Conservation (phyloP, 441 rosid genomes). For the Isatis lusitanica region DNA sequence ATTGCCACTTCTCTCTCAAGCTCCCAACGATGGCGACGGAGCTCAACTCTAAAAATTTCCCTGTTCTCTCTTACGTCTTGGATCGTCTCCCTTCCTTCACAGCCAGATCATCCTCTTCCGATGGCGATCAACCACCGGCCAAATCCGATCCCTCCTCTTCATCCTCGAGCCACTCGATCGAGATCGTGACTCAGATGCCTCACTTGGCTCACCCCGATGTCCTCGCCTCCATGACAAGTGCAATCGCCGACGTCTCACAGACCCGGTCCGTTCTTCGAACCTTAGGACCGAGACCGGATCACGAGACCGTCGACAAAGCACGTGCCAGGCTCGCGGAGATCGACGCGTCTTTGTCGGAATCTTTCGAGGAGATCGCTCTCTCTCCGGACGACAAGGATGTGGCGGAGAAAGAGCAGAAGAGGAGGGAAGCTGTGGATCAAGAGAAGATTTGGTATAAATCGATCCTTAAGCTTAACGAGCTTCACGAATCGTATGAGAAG, state of each 20-base stretch:
- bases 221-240: slow-evolving; percentile 70
- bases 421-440: slow-evolving; percentile 56
- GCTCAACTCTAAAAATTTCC: slow-evolving; percentile 60
- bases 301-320: slow-evolving; percentile 77
- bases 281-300: slow-evolving; percentile 90
- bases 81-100: slow-evolving; percentile 60
- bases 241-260: slow-evolving; percentile 71
- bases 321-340: slow-evolving; percentile 54
- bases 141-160: slow-evolving; percentile 35
- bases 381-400: slow-evolving; percentile 54
- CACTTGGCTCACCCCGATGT: slow-evolving; percentile 63
- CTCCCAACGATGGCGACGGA: slow-evolving; percentile 40
- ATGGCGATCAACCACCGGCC: slow-evolving; percentile 48
- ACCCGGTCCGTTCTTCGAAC: slow-evolving; percentile 72
- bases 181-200: slow-evolving; percentile 57
- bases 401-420: slow-evolving; percentile 57
- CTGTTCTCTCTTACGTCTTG: slow-evolving; percentile 76
- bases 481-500: slow-evolving; percentile 72
- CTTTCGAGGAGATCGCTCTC: slow-evolving; percentile 71
- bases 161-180: slow-evolving; percentile 31
- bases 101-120: slow-evolving; percentile 40
- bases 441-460: slow-evolving; percentile 51
- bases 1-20: neutral
- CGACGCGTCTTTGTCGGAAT: slow-evolving; percentile 56
- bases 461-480: slow-evolving; percentile 68